Percentiles rank a stretch among this genome's conserved stretches.
Conservation (phyloP, 169 alveolate species). For the Plasmodium yoelii region DNA sequence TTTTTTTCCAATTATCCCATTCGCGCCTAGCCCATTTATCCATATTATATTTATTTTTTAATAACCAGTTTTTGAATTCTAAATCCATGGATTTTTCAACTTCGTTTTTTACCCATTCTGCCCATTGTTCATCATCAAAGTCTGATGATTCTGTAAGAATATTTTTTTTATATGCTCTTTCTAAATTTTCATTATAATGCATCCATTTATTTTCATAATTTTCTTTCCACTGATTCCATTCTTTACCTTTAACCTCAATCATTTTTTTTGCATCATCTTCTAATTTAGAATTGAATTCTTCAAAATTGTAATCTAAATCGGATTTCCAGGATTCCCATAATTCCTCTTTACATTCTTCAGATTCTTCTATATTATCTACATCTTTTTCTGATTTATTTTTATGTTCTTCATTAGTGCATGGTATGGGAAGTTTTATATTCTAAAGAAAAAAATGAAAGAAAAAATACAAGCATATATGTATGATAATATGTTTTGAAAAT, state of each 20-base stretch:
- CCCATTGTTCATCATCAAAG: conserved; percentile 37
- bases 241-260: conserved; percentile 16
- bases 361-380: conserved; percentile 1
- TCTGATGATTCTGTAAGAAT: conserved; percentile 3
- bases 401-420: neutral
- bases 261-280: conserved; percentile 9
- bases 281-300: conserved; percentile 3
- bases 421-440: too few species aligned
- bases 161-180: conserved; percentile 14
- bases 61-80: conserved; percentile 31
- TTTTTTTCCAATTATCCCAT: conserved; percentile 26
- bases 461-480: too few species aligned
- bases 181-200: conserved; percentile 35
- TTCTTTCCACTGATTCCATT: conserved; percentile 14
- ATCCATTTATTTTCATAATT: conserved; percentile 25
- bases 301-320: conserved; percentile 6
- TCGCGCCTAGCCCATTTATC: conserved; percentile 17
- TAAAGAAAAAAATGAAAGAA: too few species aligned
- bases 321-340: conserved; percentile 15
- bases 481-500: too few species aligned
- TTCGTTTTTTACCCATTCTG: conserved; percentile 13
- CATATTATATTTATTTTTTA: conserved; percentile 16
- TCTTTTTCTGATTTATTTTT: neutral
- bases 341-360: conserved; percentile 16
- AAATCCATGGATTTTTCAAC: neutral